Base-by-base conservation (phyloP, 345 rosid genomes). In the Ricinus communis region DNA sequence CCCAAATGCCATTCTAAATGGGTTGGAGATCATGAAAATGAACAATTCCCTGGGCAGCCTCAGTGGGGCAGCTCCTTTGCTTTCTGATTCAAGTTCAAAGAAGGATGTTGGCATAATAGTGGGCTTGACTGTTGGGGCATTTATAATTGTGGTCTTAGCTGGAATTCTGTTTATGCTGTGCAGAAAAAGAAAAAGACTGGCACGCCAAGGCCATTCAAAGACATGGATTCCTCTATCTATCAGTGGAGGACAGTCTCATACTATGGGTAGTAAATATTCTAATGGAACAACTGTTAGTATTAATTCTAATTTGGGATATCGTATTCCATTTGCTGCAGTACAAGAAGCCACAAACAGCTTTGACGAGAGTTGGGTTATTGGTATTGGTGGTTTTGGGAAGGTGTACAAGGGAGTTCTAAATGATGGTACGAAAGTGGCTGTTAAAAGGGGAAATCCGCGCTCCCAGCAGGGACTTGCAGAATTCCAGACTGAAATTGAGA, bases 11-110 rank as follows among this genome's bases (percentile, higher is more conserved):
- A 62, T 79, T 33, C 73, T 79, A n/a, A 79, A 79, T 31, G 82
- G 82, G 28, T 27, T 79, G 53, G 82, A 79, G 70, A 74, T 79
- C 69, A 70, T 79, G 82, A 79, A 79, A 67, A 61, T 79, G 79
- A 79, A 74, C 66, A 79, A 79, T 68, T 79, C 82, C 5, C 8
- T 45, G 21, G 82, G 82, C 18, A 74, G 76, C 72, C 79, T 79
- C 28, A 47, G 61, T 40, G 79, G 76, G 2, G 15, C 61, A 33
- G 69, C 73, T 10, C 28, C 56, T 27, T 52, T 14, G 16, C 47
- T 28, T 66, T 28, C 82, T 24, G 56, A 38, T 59, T 59, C 76
- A 18, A 71, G 66, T 53, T 79, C 76, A 0, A 79, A 74, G 70
- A 74, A 66, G 57, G 71, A 79, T 66, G 73, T 74, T 14, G 70